These are phyloP conservation scores for Drechmeria coniospora DNA, from an alignment of 2,329 filamentous ascomycete species.

Conservation along the genomic window DNA sequence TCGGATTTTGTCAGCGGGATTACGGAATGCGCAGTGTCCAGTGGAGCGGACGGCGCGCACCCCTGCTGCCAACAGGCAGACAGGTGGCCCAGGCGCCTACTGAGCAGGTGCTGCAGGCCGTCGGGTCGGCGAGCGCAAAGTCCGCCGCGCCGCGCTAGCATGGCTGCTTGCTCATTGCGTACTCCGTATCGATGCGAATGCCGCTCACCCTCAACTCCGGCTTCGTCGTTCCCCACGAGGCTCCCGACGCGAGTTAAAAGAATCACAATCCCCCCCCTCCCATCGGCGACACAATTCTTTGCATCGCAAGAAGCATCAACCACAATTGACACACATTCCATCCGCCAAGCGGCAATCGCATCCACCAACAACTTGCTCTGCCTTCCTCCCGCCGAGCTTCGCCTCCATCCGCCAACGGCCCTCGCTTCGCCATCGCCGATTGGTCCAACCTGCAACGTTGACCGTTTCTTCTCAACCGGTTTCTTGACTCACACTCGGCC, in stretches of 20 bases:
- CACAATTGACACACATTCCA: too few relatives aligned
- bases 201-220: slow-evolving; percentile 1
- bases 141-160: slow-evolving; percentile 14
- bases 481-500: too few relatives aligned
- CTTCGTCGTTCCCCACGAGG: slow-evolving; percentile 2
- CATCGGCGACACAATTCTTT: not conserved
- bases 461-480: too few relatives aligned
- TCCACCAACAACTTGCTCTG: not conserved
- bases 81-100: slow-evolving; percentile 6
- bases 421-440: too few relatives aligned
- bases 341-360: too few relatives aligned
- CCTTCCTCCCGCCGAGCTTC: not conserved
- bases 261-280: slow-evolving; percentile 8
- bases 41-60: not conserved
- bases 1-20: slow-evolving; percentile 9
- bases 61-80: slow-evolving; percentile 1
- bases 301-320: not conserved
- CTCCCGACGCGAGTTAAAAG: slow-evolving; percentile 8
- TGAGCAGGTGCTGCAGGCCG: slow-evolving; percentile 2
- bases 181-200: too few relatives aligned
- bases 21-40: slow-evolving; percentile 5
- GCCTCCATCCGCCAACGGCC: too few relatives aligned
- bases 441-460: too few relatives aligned
- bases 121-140: slow-evolving; percentile 18
- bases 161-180: slow-evolving; percentile 1